Evolutionary conservation across 306 rosid genomes (phyloP).

Genomic region (Cercis canadensis): DNA sequence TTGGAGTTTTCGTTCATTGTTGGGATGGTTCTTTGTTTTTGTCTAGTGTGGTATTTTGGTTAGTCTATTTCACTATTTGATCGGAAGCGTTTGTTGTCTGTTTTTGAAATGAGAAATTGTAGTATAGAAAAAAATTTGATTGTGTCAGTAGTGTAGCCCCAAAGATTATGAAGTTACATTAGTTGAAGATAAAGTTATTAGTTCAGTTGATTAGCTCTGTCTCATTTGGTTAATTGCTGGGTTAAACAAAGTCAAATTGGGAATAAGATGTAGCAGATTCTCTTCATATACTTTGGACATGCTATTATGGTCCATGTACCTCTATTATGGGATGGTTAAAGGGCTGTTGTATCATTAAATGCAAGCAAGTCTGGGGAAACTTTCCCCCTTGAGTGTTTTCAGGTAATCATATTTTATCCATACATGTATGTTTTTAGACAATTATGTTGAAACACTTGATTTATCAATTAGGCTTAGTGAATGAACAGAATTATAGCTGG

Average conservation of each 20-base stretch:
- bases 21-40: slow-evolving; percentile 7
- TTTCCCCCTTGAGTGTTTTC: background rate
- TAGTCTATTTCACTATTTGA: slow-evolving; percentile 18
- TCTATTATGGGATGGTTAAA: slow-evolving; percentile 11
- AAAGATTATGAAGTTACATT: background rate
- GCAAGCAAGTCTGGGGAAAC: background rate
- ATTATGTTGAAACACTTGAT: background rate
- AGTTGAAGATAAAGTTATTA: slow-evolving; percentile 7
- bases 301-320: slow-evolving; percentile 26
- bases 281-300: slow-evolving; percentile 1
- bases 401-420: background rate
- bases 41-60: slow-evolving; percentile 30
- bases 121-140: background rate
- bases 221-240: slow-evolving; percentile 24
- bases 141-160: background rate
- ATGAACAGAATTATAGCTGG: too few species aligned
- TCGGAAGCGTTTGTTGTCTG: slow-evolving; percentile 21
- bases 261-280: slow-evolving; percentile 16
- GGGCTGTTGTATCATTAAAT: slow-evolving; percentile 24
- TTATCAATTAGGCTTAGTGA: slow-evolving; percentile 6
- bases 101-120: slow-evolving; percentile 1
- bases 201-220: background rate
- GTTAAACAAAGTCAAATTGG: slow-evolving; percentile 15
- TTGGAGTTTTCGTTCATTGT: slow-evolving; percentile 28
- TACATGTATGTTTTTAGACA: background rate